These are phyloP conservation scores for Graphium sp. DNA, from an alignment of 2,329 filamentous ascomycete species.

Conservation along the genomic window DNA sequence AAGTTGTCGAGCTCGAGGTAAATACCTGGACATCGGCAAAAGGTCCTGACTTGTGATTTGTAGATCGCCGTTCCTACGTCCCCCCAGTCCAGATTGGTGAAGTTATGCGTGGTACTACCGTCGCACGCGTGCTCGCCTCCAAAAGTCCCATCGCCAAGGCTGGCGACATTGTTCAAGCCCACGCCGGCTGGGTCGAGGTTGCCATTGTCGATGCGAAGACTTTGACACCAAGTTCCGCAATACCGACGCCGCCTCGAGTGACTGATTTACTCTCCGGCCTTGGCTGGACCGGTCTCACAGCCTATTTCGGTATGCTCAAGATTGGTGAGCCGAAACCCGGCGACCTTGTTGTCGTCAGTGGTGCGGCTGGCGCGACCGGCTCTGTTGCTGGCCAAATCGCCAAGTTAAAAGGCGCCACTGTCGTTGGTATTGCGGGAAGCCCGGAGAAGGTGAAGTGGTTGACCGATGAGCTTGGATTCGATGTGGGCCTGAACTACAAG, in stretches of 20 bases:
- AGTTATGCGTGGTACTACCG: constrained; percentile 47
- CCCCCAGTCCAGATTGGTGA: constrained; percentile 52
- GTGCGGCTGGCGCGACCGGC: constrained; percentile 64
- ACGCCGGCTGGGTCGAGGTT: constrained; percentile 50
- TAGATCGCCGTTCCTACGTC: constrained; percentile 39
- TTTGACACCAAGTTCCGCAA: constrained; percentile 20
- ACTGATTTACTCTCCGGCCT: constrained; percentile 46
- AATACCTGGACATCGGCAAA: not conserved
- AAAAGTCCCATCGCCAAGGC: constrained; percentile 34
- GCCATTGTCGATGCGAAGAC: constrained; percentile 37
- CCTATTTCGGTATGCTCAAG: constrained; percentile 57
- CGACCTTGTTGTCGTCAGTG: constrained; percentile 62
- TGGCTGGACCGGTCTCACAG: constrained; percentile 56
- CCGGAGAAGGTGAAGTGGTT: constrained; percentile 54
- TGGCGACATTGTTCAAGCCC: constrained; percentile 39
- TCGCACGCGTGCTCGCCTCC: constrained; percentile 44
- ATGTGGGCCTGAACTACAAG: constrained; percentile 56
- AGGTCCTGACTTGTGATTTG: constrained; percentile 2
- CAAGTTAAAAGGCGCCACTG: constrained; percentile 47
- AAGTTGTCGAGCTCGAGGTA: constrained; percentile 6
- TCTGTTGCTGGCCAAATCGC: constrained; percentile 64
- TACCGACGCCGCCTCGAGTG: constrained; percentile 21
- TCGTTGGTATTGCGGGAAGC: constrained; percentile 49
- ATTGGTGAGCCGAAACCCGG: constrained; percentile 51
- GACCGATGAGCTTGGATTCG: constrained; percentile 45